Conservation (phyloP, 768 basidiomycete genomes). For the Rhizopogon salebrosus region DNA sequence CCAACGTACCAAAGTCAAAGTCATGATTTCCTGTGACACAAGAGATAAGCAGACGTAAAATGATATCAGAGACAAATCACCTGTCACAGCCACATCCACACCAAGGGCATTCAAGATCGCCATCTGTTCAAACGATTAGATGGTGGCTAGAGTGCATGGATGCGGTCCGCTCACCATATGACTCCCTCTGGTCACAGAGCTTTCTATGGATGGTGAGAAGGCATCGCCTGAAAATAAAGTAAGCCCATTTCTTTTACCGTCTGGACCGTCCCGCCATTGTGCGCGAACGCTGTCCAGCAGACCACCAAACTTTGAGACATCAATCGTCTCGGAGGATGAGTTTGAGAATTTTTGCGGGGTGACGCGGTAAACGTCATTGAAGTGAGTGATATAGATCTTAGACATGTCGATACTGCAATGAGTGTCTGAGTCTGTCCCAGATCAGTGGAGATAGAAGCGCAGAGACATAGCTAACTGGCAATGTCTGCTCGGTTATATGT, state of each 20-base stretch:
- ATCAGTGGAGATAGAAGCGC: no score
- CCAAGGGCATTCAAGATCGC: conserved; percentile 74
- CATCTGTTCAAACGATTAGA: not conserved
- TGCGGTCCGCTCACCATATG: conserved; percentile 65
- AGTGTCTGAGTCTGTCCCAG: no score
- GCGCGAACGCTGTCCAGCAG: conserved; percentile 59
- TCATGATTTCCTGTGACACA: conserved; percentile 74
- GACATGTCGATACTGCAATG: conserved; percentile 22
- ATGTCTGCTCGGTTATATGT: no score
- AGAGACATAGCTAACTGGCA: no score
- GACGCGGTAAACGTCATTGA: conserved; percentile 84
- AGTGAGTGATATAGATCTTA: conserved; percentile 51
- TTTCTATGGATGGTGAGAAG: conserved; percentile 84
- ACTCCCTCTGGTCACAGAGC: conserved; percentile 81
- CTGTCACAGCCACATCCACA: conserved; percentile 75
- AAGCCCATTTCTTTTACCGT: conserved; percentile 63
- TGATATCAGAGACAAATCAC: conserved; percentile 36
- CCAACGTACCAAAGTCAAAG: conserved; percentile 71
- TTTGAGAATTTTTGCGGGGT: conserved; percentile 62
- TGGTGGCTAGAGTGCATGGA: conserved; percentile 2
- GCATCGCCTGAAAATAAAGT: conserved; percentile 86
- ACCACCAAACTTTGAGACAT: conserved; percentile 82
- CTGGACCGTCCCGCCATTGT: conserved; percentile 44
- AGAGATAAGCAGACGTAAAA: not conserved
- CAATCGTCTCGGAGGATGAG: conserved; percentile 58